Percentiles rank a stretch among this genome's conserved stretches.
Conservation (phyloP, 148 eudicot genomes). For the Silene latifolia region DNA sequence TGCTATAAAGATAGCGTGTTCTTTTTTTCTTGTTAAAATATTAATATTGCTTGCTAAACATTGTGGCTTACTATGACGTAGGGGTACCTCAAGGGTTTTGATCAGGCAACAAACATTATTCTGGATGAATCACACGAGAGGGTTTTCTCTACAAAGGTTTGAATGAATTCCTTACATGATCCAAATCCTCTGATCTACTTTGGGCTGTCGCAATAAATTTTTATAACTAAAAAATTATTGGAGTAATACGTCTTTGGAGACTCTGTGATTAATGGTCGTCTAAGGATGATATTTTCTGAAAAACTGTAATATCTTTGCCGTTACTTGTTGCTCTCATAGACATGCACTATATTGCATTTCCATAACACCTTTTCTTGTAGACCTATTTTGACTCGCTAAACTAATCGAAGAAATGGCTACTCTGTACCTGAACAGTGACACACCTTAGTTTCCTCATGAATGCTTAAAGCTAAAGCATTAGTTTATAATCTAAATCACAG, state of each 20-base stretch:
- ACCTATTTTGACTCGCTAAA: neutral
- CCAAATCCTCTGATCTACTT: neutral
- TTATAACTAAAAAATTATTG: neutral
- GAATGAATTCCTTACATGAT: neutral
- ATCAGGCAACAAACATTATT: conserved; percentile 91
- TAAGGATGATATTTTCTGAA: too few relatives aligned
- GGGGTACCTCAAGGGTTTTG: conserved; percentile 87
- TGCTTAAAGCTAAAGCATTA: neutral
- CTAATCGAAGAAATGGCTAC: neutral
- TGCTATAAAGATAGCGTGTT: neutral
- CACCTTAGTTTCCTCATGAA: neutral
- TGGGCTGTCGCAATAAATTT: neutral
- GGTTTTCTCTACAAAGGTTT: conserved; percentile 88
- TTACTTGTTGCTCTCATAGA: neutral
- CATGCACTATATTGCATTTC: neutral
- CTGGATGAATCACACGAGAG: conserved; percentile 98
- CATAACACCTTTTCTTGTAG: neutral
- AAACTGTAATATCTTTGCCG: neutral
- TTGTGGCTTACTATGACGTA: conserved; percentile 26
- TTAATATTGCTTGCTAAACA: conserved; percentile 14
- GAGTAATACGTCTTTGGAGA: too few relatives aligned
- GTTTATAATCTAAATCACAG: neutral
- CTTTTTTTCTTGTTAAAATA: neutral
- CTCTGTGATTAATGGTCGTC: too few relatives aligned
- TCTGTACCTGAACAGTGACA: neutral